Evolutionary conservation across 1,284 basidiomycete species (phyloP).

Genomic region (Tilletia setariae): DNA sequence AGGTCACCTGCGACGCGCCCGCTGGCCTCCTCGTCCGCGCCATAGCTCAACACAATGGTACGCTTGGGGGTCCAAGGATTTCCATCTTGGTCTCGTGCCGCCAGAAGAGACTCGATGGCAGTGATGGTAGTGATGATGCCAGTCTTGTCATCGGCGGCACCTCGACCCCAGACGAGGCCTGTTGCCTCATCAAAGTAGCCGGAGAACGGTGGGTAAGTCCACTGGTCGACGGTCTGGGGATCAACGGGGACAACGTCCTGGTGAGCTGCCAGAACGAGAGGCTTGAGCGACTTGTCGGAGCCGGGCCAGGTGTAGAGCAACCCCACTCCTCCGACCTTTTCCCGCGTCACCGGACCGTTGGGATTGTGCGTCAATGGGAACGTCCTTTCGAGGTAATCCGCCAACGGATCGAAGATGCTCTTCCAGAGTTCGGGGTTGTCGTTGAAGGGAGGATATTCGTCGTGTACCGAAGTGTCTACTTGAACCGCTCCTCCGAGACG

Average conservation of each 20-base stretch:
- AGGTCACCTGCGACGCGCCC: constrained; percentile 29
- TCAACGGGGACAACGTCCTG: constrained; percentile 65
- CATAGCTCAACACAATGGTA: constrained; percentile 59
- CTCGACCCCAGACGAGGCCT: constrained; percentile 60
- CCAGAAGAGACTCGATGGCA: constrained; percentile 57
- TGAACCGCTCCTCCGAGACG: constrained; percentile 27
- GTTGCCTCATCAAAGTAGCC: constrained; percentile 57
- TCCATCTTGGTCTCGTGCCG: background rate
- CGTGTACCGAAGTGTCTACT: constrained; percentile 36
- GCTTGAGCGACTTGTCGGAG: constrained; percentile 62
- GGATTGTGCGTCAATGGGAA: constrained; percentile 28
- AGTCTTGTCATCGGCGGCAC: constrained; percentile 54
- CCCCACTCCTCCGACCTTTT: constrained; percentile 64
- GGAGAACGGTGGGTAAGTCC: constrained; percentile 60
- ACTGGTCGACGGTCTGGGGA: constrained; percentile 57
- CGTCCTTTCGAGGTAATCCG: constrained; percentile 28
- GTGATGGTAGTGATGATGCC: constrained; percentile 58
- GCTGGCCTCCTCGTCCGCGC: constrained; percentile 67
- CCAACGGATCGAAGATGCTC: constrained; percentile 33
- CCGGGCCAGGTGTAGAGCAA: constrained; percentile 68
- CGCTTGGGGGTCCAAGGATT: constrained; percentile 10
- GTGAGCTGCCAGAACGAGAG: constrained; percentile 66
- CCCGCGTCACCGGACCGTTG: constrained; percentile 26
- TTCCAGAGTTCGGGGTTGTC: constrained; percentile 32
- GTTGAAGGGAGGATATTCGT: constrained; percentile 33